Conservation (phyloP, 1,284 basidiomycete genomes). For the Phellinidium pouzarii region DNA sequence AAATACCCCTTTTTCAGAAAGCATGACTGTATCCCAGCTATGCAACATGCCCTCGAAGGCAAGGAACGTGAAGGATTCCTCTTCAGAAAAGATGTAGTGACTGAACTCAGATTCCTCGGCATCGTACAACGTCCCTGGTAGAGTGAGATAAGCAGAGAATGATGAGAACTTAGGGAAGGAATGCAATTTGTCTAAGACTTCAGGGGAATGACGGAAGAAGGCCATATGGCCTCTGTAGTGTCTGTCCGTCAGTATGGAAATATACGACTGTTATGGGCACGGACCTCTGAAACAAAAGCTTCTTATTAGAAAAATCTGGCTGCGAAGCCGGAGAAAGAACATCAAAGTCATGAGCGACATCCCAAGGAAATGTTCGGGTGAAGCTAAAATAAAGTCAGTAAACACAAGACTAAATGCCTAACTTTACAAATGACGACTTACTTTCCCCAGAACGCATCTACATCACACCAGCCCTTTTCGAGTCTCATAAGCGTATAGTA, state of each 20-base stretch:
- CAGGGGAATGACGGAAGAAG: conserved; percentile 15
- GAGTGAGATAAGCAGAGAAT: conserved; percentile 8
- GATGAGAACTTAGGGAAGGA: conserved; percentile 18
- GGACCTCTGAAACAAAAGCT: conserved; percentile 13
- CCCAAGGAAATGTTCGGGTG: conserved; percentile 18
- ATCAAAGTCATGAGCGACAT: conserved; percentile 17
- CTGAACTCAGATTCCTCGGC: conserved; percentile 19
- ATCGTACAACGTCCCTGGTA: conserved; percentile 6
- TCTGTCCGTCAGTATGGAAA: background rate
- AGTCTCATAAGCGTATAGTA: background rate
- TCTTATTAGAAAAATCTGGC: conserved; percentile 11
- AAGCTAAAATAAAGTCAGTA: conserved; percentile 7
- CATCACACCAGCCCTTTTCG: conserved; percentile 18
- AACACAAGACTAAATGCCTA: background rate
- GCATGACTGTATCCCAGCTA: conserved; percentile 11
- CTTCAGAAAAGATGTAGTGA: conserved; percentile 17
- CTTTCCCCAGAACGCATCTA: conserved; percentile 19
- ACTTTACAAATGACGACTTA: background rate
- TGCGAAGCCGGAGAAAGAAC: conserved; percentile 9
- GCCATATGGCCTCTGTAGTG: conserved; percentile 17
- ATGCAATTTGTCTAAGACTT: conserved; percentile 14
- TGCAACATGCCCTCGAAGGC: conserved; percentile 16
- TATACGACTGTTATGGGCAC: background rate
- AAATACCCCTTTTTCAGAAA: conserved; percentile 16
- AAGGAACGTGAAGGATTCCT: conserved; percentile 18